These are phyloP conservation scores for Besnoitia besnoiti DNA, from an alignment of 169 alveolate genomes.

Conservation along the genomic window DNA sequence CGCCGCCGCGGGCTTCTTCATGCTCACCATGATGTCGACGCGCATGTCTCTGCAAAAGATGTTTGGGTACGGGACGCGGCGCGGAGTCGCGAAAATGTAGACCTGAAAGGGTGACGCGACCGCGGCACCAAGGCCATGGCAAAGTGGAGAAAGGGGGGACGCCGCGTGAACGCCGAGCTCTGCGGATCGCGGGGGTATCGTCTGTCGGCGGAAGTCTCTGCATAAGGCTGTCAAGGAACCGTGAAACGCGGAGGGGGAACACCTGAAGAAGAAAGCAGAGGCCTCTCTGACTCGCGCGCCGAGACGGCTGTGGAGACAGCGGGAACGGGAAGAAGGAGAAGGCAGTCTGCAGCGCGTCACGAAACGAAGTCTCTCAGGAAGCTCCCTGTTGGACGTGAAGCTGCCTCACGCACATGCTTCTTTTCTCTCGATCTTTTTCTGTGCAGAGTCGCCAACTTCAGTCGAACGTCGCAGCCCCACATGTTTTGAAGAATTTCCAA, in stretches of 20 bases:
- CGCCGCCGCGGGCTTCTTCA: slow-evolving; percentile 9
- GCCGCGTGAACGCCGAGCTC: background rate
- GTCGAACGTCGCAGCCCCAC: background rate
- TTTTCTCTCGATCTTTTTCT: background rate
- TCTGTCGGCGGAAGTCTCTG: too few species aligned
- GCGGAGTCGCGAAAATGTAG: background rate
- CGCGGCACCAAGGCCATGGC: background rate
- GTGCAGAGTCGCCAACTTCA: background rate
- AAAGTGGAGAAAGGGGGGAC: background rate
- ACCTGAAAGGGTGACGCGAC: background rate
- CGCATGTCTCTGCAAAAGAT: background rate
- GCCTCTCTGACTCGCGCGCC: background rate
- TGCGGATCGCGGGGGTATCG: too few species aligned
- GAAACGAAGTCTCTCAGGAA: too few species aligned
- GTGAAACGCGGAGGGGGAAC: background rate
- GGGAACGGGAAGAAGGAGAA: background rate
- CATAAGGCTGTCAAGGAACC: background rate
- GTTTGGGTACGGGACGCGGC: background rate
- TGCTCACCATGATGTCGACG: slow-evolving; percentile 1
- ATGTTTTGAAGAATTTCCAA: background rate
- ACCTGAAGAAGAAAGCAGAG: background rate
- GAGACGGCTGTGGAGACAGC: background rate
- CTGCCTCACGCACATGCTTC: too few species aligned
- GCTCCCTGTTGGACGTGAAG: too few species aligned
- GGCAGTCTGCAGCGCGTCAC: background rate